Evolutionary conservation across 1,284 basidiomycete genomes (phyloP).

Genomic region (Papiliotrema flavescens): DNA sequence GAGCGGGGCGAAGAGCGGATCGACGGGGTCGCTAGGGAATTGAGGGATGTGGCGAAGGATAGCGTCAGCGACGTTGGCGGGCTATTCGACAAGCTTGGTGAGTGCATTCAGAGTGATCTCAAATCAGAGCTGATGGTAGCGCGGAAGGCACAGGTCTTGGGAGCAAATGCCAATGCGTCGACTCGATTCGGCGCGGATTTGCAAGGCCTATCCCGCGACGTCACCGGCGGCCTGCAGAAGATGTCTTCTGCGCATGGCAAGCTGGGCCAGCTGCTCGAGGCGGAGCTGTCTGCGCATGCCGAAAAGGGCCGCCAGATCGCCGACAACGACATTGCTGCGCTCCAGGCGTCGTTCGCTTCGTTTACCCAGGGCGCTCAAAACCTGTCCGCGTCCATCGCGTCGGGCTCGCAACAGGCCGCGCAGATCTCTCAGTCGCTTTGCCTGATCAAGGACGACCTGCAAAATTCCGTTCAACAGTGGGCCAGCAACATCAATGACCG

Average conservation of each 20-base stretch:
- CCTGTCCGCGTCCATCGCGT: slow-evolving; percentile 58
- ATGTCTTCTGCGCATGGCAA: slow-evolving; percentile 52
- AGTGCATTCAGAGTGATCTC: slow-evolving; percentile 24
- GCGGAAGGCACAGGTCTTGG: slow-evolving; percentile 66
- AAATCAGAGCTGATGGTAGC: slow-evolving; percentile 51
- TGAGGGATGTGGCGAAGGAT: slow-evolving; percentile 65
- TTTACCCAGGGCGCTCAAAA: slow-evolving; percentile 62
- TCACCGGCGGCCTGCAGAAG: slow-evolving; percentile 57
- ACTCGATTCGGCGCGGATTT: slow-evolving; percentile 60
- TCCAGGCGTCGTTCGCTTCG: slow-evolving; percentile 54
- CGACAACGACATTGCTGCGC: slow-evolving; percentile 20
- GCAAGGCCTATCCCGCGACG: slow-evolving; percentile 60
- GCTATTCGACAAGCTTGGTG: slow-evolving; percentile 80
- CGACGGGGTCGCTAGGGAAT: slow-evolving; percentile 64
- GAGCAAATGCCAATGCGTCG: slow-evolving; percentile 64
- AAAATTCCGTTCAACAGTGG: slow-evolving; percentile 40
- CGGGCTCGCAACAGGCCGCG: slow-evolving; percentile 56
- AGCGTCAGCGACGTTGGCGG: slow-evolving; percentile 68
- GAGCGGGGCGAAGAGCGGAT: slow-evolving; percentile 68
- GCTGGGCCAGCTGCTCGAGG: slow-evolving; percentile 54
- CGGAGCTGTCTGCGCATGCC: slow-evolving; percentile 58
- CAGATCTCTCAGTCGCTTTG: slow-evolving; percentile 37
- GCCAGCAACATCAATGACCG: slow-evolving; percentile 27
- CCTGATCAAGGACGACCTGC: slow-evolving; percentile 32
- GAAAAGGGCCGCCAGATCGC: slow-evolving; percentile 55